Conservation (phyloP, 441 rosid species). For the Manihot esculenta region DNA sequence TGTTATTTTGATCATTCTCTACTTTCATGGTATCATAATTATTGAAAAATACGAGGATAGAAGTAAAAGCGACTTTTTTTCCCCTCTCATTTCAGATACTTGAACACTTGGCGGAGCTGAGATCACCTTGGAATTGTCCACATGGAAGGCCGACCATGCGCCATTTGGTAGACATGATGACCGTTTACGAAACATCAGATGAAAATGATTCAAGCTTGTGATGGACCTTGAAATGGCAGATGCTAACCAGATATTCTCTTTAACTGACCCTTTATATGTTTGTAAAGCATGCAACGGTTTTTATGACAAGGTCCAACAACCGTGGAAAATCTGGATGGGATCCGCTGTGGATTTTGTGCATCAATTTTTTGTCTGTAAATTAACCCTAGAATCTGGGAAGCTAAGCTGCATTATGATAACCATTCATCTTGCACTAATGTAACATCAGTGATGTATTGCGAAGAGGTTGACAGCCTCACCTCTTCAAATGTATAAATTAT, state of each 20-base stretch:
- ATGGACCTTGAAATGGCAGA: conserved; percentile 10
- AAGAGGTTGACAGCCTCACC: not conserved
- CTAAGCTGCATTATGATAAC: not conserved
- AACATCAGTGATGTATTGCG: not conserved
- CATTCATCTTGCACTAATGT: not conserved
- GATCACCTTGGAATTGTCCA: conserved; percentile 98
- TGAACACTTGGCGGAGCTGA: conserved; percentile 70
- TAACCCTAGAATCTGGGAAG: not conserved
- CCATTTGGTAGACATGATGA: conserved; percentile 78
- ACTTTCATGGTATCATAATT: not conserved
- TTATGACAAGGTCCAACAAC: not conserved
- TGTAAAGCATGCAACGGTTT: not conserved
- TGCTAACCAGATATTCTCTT: not conserved
- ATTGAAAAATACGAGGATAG: not conserved
- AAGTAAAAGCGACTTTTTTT: not conserved
- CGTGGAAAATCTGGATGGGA: not conserved
- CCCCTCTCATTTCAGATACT: conserved; percentile 51
- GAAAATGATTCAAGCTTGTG: conserved; percentile 30
- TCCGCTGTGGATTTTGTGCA: not conserved
- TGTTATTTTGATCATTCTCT: not conserved
- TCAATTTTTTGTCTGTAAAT: not conserved
- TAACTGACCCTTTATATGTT: conserved; percentile 3
- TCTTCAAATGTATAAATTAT: not conserved
- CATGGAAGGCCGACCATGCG: conserved; percentile 99
- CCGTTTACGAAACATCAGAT: conserved; percentile 38